These are phyloP conservation scores for Cucurbita moschata DNA, from an alignment of 306 rosid species.

Conservation along the genomic window DNA sequence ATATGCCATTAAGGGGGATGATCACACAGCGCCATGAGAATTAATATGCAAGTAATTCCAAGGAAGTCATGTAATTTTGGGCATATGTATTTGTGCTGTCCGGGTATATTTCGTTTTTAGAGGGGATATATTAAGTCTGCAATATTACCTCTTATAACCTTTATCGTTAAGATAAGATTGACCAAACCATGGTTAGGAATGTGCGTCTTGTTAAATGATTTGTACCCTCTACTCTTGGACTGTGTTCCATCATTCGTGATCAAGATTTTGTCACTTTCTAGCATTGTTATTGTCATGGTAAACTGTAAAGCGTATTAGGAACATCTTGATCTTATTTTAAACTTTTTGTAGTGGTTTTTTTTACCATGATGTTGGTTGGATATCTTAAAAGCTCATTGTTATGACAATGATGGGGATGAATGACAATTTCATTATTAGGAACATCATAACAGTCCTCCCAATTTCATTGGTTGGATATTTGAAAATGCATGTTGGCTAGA, in stretches of 20 bases:
- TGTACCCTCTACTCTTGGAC: background rate
- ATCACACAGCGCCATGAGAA: background rate
- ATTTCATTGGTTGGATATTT: background rate
- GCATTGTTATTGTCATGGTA: background rate
- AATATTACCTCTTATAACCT: background rate
- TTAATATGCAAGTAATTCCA: background rate
- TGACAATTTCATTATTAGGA: background rate
- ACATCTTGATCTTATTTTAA: background rate
- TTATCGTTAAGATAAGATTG: background rate
- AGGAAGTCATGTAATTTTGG: background rate
- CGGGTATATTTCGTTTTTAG: background rate
- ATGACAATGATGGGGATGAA: background rate
- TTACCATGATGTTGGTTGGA: background rate
- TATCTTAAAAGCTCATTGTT: background rate
- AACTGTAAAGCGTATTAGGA: background rate
- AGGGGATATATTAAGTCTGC: background rate
- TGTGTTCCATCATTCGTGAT: background rate
- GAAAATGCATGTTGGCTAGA: background rate
- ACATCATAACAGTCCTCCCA: background rate
- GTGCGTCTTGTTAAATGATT: background rate
- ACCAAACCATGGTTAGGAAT: background rate
- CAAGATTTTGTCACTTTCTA: background rate
- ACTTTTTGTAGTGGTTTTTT: background rate
- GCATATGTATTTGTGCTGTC: background rate
- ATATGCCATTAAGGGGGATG: background rate